Base-by-base conservation (phyloP, 2,329 filamentous ascomycete species). In the Ceratocystis smalleyi region DNA sequence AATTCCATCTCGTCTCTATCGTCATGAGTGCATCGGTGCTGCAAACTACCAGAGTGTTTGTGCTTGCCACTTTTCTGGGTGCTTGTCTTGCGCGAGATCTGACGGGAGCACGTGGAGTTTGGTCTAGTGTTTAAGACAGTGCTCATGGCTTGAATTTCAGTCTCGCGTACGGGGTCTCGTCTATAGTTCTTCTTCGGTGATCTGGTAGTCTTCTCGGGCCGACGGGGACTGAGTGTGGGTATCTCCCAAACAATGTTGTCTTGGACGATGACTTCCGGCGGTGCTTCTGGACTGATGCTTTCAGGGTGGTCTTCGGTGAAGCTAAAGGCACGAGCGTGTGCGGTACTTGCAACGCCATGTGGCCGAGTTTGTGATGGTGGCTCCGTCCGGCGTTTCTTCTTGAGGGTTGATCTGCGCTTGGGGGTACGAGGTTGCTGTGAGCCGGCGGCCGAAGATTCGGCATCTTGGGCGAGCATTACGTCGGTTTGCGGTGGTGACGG, bases 121-220 rank as follows among this genome's bases (percentile, higher is more conserved):
- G 5, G 88, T 84, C 69, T 62, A 5, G 35, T 27, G 27, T 51
- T 60, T 2, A 86, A 81, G 67, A 81, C 81, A 49, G 83, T 82
- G 71, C 83, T 88, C 87, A 96, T 89, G 63, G 89, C 85, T 71
- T 86, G 88, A 71, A 96, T 91, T 74, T 96, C 90, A 67, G 89
- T 89, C 74, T 96, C 91, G 65, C 92, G 82, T 66, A 87, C 80
- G 71, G 84, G 83, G 68, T 95, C 88, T 30, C 65, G 55, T 32
- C 61, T 47, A 5, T 51, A 22, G 12, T 57, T 15, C 32, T 59
- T 66, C 30, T 64, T 66, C 10, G 61, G 55, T 10, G 45, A 35
- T 35, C 61, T 66, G 32, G 54, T 45, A 32, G 54, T 64, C 35
- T 57, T 63, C 40, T 66, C 63, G 4, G 64, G 59, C n/a, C 55